Evolutionary conservation across 129 eudicot species (phyloP).

Genomic region (Escallonia herrerae): DNA sequence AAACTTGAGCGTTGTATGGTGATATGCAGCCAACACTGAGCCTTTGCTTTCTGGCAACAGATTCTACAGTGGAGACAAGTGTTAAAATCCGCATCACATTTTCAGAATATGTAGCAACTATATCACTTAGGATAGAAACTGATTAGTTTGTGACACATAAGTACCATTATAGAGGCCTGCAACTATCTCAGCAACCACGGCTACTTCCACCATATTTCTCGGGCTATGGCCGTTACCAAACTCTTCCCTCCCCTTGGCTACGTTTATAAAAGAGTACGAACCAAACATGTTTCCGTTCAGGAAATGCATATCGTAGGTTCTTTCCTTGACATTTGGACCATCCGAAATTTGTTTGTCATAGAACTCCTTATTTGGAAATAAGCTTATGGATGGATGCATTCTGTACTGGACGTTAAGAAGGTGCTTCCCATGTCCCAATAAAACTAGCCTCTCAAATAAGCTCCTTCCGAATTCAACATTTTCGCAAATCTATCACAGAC

Average conservation of each 20-base stretch:
- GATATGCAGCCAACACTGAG: constrained; percentile 34
- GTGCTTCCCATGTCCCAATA: constrained; percentile 58
- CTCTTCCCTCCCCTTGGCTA: constrained; percentile 38
- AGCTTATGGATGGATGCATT: constrained; percentile 85
- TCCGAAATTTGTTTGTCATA: constrained; percentile 42
- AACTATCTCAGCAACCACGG: constrained; percentile 33
- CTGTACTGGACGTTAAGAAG: constrained; percentile 74
- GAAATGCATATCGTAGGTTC: constrained; percentile 16
- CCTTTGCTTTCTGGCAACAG: constrained; percentile 8
- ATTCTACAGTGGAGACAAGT: constrained; percentile 4
- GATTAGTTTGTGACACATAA: neutral
- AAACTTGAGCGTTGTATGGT: constrained; percentile 37
- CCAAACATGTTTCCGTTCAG: constrained; percentile 39
- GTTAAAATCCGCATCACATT: neutral
- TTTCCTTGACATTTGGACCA: constrained; percentile 38
- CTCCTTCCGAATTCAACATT: constrained; percentile 72
- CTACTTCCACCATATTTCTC: constrained; percentile 44
- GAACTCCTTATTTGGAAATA: constrained; percentile 61
- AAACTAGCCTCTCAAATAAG: constrained; percentile 53
- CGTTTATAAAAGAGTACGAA: constrained; percentile 51
- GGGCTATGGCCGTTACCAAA: constrained; percentile 25
- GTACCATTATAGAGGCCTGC: constrained; percentile 41
- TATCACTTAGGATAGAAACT: neutral
- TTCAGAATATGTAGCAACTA: neutral
- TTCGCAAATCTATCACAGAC: constrained; percentile 31